phyloP scores from a whole-genome alignment of 176 grass and related monocot genomes.

The Cocos nucifera region DNA sequence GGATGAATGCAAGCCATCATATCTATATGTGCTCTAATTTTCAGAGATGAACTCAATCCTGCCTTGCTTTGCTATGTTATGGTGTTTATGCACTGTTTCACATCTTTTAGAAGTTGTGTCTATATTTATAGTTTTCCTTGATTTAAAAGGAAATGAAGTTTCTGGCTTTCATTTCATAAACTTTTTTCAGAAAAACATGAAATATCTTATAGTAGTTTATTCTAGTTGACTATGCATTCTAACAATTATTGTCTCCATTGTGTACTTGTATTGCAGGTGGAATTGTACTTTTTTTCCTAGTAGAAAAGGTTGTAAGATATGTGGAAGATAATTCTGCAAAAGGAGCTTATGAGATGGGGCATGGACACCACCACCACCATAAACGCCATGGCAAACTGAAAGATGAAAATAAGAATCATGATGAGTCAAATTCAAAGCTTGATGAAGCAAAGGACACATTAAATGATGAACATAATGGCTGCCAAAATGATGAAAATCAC shows the following conservation, averaged over 20 bases:
- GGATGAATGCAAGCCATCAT: too few relatives aligned
- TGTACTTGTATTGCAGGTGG: conserved; percentile 56
- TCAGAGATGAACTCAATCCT: too few relatives aligned
- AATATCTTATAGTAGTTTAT: too few relatives aligned
- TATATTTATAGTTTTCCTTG: too few relatives aligned
- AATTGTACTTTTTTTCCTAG: conserved; percentile 88
- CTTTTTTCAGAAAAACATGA: not conserved
- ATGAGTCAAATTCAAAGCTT: conserved; percentile 25
- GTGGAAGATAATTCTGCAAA: conserved; percentile 67
- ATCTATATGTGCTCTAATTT: too few relatives aligned
- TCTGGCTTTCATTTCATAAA: not conserved
- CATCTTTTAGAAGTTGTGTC: too few relatives aligned
- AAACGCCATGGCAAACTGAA: conserved; percentile 29
- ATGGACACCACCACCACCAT: conserved; percentile 72
- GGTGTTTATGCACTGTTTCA: too few relatives aligned
- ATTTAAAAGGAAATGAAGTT: too few relatives aligned
- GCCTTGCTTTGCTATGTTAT: too few relatives aligned
- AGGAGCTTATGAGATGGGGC: conserved; percentile 23
- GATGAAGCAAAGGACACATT: conserved; percentile 17
- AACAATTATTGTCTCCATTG: too few relatives aligned
- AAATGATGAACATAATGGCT: conserved; percentile 20
- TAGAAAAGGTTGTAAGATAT: conserved; percentile 97
- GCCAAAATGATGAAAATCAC: conserved; percentile 28
- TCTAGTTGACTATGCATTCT: too few relatives aligned
- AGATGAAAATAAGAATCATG: conserved; percentile 21